Percentiles rank a stretch among this genome's conserved stretches.
phyloP scores from a whole-genome alignment of 371 early-diverging fungal species.

The Cokeromyces recurvatus region DNA sequence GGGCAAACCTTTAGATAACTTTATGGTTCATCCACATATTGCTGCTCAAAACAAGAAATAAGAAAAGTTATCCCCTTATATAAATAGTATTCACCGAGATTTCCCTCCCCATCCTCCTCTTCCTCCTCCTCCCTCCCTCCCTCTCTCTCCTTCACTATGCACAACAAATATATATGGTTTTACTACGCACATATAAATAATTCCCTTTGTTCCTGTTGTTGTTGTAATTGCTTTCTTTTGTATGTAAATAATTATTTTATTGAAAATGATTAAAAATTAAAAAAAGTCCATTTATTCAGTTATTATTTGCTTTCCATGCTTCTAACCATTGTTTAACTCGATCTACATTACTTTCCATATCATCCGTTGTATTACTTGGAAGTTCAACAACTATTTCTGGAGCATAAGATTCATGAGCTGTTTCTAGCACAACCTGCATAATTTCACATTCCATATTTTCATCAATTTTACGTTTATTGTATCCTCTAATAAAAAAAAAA shows the following conservation, averaged over 20 bases:
- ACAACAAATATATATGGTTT: no score
- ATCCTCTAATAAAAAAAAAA: constrained; percentile 55
- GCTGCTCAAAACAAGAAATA: constrained; percentile 19
- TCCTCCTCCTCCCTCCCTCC: no score
- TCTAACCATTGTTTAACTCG: constrained; percentile 71
- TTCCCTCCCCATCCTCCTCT: no score
- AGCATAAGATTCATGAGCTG: constrained; percentile 81
- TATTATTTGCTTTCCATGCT: constrained; percentile 40
- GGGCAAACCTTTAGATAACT: constrained; percentile 88
- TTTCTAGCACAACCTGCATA: constrained; percentile 95
- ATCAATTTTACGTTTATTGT: constrained; percentile 82
- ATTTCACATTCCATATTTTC: constrained; percentile 99
- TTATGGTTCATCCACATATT: constrained; percentile 53
- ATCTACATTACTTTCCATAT: constrained; percentile 88
- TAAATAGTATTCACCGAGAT: no score
- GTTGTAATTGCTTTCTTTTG: no score
- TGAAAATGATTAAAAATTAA: no score
- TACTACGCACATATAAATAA: no score
- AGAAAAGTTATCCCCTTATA: not conserved
- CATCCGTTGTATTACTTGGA: constrained; percentile 72
- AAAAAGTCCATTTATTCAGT: no score
- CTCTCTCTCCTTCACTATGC: no score
- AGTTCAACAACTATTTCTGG: constrained; percentile 81
- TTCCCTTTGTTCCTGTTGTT: no score
- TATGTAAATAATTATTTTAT: no score